Evolutionary conservation across 768 basidiomycete species (phyloP).

Genomic region (Mycena galericulata): DNA sequence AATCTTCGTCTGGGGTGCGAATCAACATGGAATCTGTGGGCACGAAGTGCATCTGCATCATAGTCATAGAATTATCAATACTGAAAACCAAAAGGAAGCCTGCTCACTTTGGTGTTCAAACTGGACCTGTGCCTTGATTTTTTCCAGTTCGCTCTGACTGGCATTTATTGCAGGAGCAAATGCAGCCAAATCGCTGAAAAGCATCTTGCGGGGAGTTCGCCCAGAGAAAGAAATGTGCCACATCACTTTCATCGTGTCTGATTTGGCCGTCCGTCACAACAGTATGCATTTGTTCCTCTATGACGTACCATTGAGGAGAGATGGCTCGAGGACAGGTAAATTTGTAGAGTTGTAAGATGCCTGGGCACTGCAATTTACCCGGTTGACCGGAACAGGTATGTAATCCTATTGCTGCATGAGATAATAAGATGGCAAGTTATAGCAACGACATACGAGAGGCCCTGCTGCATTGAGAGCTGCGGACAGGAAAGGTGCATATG

Average conservation of each 20-base stretch:
- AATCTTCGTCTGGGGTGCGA: conserved; percentile 20
- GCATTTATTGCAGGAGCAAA: conserved; percentile 20
- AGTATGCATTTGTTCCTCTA: conserved; percentile 13
- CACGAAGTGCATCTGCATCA: conserved; percentile 21
- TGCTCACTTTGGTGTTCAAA: conserved; percentile 21
- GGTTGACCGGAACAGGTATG: conserved; percentile 22
- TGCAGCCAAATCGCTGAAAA: conserved; percentile 24
- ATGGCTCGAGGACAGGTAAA: conserved; percentile 21
- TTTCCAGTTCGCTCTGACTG: conserved; percentile 17
- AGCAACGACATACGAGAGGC: conserved; percentile 18
- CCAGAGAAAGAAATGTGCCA: conserved; percentile 23
- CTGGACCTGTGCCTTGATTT: conserved; percentile 18
- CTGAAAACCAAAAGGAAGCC: conserved; percentile 16
- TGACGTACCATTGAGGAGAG: conserved; percentile 21
- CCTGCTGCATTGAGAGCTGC: conserved; percentile 20
- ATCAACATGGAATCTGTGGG: conserved; percentile 21
- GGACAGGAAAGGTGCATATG: conserved; percentile 21
- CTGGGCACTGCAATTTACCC: conserved; percentile 20
- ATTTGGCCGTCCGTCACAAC: conserved; percentile 20
- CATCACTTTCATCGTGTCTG: conserved; percentile 22
- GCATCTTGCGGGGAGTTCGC: conserved; percentile 22
- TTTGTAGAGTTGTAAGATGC: conserved; percentile 15
- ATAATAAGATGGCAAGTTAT: conserved; percentile 15
- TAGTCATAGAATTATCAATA: conserved; percentile 21
- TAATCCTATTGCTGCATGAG: conserved; percentile 16